These are phyloP conservation scores for Trichoderma parareesei DNA, from an alignment of 495 filamentous ascomycete species.

Conservation along the genomic window DNA sequence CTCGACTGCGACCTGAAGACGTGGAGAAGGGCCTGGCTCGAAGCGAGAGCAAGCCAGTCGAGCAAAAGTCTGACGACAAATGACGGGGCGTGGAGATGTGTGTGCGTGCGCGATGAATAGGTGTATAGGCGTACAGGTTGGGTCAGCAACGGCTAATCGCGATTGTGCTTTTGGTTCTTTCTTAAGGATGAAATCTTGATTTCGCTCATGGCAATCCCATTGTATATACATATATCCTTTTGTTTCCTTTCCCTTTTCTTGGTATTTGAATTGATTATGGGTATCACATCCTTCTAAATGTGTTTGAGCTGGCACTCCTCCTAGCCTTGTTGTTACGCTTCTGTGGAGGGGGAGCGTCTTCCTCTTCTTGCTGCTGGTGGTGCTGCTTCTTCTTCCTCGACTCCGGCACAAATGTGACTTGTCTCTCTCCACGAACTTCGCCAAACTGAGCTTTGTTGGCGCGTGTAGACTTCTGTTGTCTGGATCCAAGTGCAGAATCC, in stretches of 20 bases:
- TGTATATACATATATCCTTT: slow-evolving; percentile 10
- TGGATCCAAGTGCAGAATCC: slow-evolving; percentile 64
- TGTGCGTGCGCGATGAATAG: not conserved
- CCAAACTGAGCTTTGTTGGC: slow-evolving; percentile 37
- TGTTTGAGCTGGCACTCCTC: slow-evolving; percentile 68
- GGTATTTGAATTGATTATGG: slow-evolving; percentile 14
- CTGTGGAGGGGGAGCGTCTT: slow-evolving; percentile 24
- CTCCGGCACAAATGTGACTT: slow-evolving; percentile 74
- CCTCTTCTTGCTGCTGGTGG: slow-evolving; percentile 19
- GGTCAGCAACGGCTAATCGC: not conserved
- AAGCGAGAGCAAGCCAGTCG: slow-evolving; percentile 20
- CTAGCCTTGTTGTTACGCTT: slow-evolving; percentile 37
- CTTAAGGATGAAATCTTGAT: slow-evolving; percentile 10
- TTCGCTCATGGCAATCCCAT: slow-evolving; percentile 1
- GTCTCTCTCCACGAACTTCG: slow-evolving; percentile 70
- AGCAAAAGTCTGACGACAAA: not conserved
- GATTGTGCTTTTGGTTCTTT: not conserved
- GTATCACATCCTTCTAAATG: slow-evolving; percentile 52
- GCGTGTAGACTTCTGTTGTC: slow-evolving; percentile 42
- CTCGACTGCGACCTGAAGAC: slow-evolving; percentile 34
- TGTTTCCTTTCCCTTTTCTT: not conserved
- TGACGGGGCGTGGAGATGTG: not conserved
- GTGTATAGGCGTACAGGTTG: not conserved
- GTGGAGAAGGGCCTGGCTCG: slow-evolving; percentile 42
- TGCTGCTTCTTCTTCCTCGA: slow-evolving; percentile 42